Percentiles rank a stretch among this genome's conserved stretches.
Conservation (phyloP, 2,329 filamentous ascomycete genomes). For the Apiospora pterosperma region DNA sequence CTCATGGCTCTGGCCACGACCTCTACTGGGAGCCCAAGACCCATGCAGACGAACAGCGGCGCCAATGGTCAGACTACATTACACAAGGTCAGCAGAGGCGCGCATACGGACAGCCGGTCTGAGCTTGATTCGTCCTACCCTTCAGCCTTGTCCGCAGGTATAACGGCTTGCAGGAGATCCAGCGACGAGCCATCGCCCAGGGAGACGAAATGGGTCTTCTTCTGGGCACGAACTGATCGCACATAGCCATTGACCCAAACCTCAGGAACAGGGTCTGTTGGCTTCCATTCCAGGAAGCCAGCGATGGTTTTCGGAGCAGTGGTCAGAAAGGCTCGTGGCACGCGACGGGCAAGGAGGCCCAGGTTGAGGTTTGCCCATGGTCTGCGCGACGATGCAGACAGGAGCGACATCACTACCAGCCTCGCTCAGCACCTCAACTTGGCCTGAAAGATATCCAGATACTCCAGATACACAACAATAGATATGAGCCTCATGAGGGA, state of each 20-base stretch:
- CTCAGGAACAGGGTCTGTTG: slow-evolving; percentile 38
- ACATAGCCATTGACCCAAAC: slow-evolving; percentile 74
- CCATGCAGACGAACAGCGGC: slow-evolving; percentile 76
- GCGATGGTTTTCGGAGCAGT: slow-evolving; percentile 45
- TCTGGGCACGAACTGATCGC: slow-evolving; percentile 82
- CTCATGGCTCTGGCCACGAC: slow-evolving; percentile 72
- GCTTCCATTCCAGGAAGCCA: slow-evolving; percentile 52
- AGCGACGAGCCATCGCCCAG: slow-evolving; percentile 85
- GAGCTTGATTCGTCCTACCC: slow-evolving; percentile 52
- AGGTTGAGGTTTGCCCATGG: slow-evolving; percentile 13
- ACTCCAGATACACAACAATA: not conserved
- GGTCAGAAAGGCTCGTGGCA: slow-evolving; percentile 19
- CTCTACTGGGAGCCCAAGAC: slow-evolving; percentile 69
- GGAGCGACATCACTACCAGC: not conserved
- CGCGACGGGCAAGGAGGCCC: slow-evolving; percentile 10
- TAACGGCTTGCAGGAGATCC: slow-evolving; percentile 74
- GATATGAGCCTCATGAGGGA: not conserved
- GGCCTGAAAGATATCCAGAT: not conserved
- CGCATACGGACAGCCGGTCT: slow-evolving; percentile 9
- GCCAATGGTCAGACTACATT: slow-evolving; percentile 71
- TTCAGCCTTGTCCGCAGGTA: slow-evolving; percentile 67
- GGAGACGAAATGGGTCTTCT: slow-evolving; percentile 77
- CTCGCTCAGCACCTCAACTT: not conserved
- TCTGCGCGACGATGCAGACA: slow-evolving; percentile 16
- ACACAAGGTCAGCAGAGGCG: slow-evolving; percentile 24